A percentile compares a stretch with the other conserved stretches of the same genome.
These are phyloP conservation scores for Hyparrhenia diplandra DNA, from an alignment of 176 grass and related monocot species.

Conservation along the genomic window DNA sequence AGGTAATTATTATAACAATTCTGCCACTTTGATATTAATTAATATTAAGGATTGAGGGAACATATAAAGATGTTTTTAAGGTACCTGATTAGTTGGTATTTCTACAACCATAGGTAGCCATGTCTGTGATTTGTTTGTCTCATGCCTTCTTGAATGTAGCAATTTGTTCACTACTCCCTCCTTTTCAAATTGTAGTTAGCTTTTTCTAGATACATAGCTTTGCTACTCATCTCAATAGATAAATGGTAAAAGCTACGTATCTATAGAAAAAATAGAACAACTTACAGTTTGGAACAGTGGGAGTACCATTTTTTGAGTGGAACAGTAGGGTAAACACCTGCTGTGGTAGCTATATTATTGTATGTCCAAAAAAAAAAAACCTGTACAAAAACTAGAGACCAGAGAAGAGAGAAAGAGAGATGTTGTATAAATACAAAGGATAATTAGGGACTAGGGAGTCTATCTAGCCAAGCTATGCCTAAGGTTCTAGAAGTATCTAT, in stretches of 20 bases:
- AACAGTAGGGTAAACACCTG: background rate
- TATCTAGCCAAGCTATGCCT: too few species aligned
- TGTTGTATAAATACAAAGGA: too few species aligned
- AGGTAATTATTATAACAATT: slow-evolving; percentile 50
- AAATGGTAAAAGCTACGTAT: background rate
- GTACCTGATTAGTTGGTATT: background rate
- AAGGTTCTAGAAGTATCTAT: background rate
- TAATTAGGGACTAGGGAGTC: background rate
- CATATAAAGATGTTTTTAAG: background rate
- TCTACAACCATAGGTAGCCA: background rate
- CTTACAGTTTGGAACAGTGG: background rate
- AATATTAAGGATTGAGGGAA: background rate
- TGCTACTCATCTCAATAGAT: background rate
- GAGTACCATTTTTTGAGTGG: background rate
- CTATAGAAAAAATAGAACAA: background rate
- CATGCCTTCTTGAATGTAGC: background rate
- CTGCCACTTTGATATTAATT: slow-evolving; percentile 11
- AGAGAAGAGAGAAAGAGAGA: too few species aligned
- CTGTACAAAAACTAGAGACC: too few species aligned
- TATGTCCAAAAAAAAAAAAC: too few species aligned
- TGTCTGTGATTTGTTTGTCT: slow-evolving; percentile 3
- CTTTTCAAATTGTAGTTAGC: background rate
- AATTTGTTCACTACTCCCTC: background rate
- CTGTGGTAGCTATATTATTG: background rate
- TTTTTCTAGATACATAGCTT: background rate